Percentiles rank a stretch among this genome's conserved stretches.
phyloP scores from a whole-genome alignment of 352 stramenopile genomes.

The Globisporangium emineosum region DNA sequence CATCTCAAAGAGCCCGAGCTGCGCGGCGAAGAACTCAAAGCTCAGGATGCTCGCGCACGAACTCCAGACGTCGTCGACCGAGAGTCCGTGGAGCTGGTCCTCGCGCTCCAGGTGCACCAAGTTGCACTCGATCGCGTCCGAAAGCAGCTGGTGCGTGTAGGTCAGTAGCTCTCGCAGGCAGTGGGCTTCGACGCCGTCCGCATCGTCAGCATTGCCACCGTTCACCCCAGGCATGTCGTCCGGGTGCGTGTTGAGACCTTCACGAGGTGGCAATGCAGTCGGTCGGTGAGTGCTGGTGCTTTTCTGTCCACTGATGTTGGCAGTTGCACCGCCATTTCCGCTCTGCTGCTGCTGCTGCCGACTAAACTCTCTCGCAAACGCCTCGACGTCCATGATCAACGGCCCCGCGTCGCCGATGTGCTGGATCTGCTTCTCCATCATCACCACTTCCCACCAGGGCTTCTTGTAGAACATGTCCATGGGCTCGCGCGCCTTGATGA shows the following conservation, averaged over 20 bases:
- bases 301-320: too few relatives aligned
- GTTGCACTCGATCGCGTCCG: constrained; percentile 69
- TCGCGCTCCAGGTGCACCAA: constrained; percentile 58
- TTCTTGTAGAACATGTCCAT: constrained; percentile 91
- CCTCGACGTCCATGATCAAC: background rate
- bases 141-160: constrained; percentile 58
- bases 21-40: constrained; percentile 84
- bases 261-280: background rate
- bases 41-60: constrained; percentile 63
- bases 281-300: background rate
- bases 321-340: too few relatives aligned
- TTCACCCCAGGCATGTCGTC: background rate
- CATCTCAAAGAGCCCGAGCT: constrained; percentile 96
- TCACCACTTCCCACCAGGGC: constrained; percentile 86
- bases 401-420: background rate
- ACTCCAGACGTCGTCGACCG: constrained; percentile 57
- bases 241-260: background rate
- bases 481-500: constrained; percentile 56
- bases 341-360: background rate
- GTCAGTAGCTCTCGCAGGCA: constrained; percentile 58
- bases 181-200: constrained; percentile 23
- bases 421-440: constrained; percentile 19
- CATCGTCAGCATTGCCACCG: background rate
- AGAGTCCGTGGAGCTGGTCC: constrained; percentile 53
- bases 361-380: constrained; percentile 7